Conservation (phyloP, 768 basidiomycete species). For the Trametes cinnabarina region DNA sequence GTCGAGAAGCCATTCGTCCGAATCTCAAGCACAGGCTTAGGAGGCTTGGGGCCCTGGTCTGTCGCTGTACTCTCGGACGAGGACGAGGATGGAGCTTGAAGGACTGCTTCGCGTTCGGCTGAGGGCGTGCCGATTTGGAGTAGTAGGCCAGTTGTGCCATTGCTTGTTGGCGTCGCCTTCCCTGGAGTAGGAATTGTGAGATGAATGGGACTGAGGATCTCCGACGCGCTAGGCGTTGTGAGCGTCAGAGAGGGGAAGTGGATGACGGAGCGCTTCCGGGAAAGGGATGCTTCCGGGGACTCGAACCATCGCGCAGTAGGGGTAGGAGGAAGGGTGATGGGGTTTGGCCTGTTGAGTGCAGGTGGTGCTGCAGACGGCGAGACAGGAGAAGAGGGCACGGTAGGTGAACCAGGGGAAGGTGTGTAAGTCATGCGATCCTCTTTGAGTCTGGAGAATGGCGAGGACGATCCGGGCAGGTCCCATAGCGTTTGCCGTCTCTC, state of each 20-base stretch:
- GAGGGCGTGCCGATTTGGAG: neutral
- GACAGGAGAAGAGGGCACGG: slow-evolving; percentile 12
- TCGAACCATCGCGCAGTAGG: slow-evolving; percentile 31
- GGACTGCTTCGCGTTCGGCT: neutral
- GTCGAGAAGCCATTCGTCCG: slow-evolving; percentile 11
- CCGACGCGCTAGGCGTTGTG: neutral
- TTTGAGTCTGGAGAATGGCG: slow-evolving; percentile 18
- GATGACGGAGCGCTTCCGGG: slow-evolving; percentile 25
- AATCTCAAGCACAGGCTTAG: slow-evolving; percentile 14
- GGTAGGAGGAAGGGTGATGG: slow-evolving; percentile 32
- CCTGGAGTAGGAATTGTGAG: slow-evolving; percentile 1
- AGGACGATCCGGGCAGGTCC: slow-evolving; percentile 24
- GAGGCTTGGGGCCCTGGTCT: neutral
- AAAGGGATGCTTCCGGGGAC: slow-evolving; percentile 10
- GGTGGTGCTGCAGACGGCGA: slow-evolving; percentile 26
- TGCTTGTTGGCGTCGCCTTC: neutral
- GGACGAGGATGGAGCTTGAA: slow-evolving; percentile 16
- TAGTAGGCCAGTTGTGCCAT: neutral
- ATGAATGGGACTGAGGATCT: slow-evolving; percentile 17
- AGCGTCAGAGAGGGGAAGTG: slow-evolving; percentile 23
- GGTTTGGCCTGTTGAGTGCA: slow-evolving; percentile 22
- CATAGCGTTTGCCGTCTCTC: slow-evolving; percentile 27
- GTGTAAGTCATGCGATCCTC: slow-evolving; percentile 13
- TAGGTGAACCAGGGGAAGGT: slow-evolving; percentile 1
- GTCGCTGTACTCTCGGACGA: neutral